Conservation (phyloP, 2,329 filamentous ascomycete genomes). For the Chaetothyriales sp. region DNA sequence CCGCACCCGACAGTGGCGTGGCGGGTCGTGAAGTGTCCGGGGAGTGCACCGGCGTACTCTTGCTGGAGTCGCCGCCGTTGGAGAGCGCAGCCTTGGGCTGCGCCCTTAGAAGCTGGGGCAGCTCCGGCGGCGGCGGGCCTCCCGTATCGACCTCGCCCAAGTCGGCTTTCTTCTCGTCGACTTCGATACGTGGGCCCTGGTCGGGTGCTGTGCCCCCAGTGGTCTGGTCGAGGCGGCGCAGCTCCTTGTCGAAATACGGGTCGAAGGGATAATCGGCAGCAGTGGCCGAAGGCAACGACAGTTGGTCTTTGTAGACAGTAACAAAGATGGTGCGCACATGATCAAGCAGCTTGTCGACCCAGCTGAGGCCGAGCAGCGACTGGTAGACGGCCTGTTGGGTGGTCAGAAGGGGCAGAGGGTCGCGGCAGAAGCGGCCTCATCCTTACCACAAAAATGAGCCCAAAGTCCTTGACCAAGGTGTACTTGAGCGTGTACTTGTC, state of each 20-base stretch:
- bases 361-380: constrained; percentile 83
- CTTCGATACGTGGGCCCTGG: constrained; percentile 28
- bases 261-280: constrained; percentile 76
- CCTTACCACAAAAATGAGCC: constrained; percentile 83
- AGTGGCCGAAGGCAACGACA: constrained; percentile 67
- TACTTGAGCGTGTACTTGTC: constrained; percentile 94
- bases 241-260: constrained; percentile 85
- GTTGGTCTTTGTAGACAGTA: constrained; percentile 74
- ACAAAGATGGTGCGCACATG: constrained; percentile 88
- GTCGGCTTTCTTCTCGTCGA: constrained; percentile 35
- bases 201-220: constrained; percentile 29
- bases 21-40: constrained; percentile 66
- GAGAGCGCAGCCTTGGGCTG: constrained; percentile 32
- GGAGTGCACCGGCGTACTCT: constrained; percentile 56
- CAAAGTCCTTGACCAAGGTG: constrained; percentile 82
- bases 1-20: constrained; percentile 49
- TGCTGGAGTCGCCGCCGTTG: constrained; percentile 40
- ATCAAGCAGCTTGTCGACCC: constrained; percentile 93
- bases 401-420: constrained; percentile 8
- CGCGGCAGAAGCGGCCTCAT: constrained; percentile 3
- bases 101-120: constrained; percentile 40
- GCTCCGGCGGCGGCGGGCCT: constrained; percentile 38
- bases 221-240: constrained; percentile 58
- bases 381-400: constrained; percentile 74
- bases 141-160: constrained; percentile 35